Percentiles rank a stretch among this genome's conserved stretches.
phyloP scores from a whole-genome alignment of 1,284 basidiomycete species.

The Microbotryomycetes sp. region DNA sequence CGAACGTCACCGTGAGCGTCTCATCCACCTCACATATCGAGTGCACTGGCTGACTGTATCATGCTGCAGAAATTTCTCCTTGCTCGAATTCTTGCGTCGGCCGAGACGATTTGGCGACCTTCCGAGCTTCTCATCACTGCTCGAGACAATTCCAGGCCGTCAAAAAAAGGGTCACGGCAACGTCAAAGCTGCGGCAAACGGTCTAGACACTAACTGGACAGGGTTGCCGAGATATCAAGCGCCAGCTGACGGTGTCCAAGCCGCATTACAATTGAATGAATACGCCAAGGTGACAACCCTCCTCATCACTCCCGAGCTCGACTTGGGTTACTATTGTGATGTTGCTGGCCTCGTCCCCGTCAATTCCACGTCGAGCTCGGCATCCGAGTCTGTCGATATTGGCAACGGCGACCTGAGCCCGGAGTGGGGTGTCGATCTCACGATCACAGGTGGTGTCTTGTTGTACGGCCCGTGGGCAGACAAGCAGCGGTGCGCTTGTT shows the following conservation, averaged over 20 bases:
- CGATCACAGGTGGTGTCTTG: conserved; percentile 62
- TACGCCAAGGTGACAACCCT: conserved; percentile 81
- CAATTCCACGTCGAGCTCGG: conserved; percentile 26
- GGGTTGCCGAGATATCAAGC: conserved; percentile 47
- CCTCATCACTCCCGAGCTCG: conserved; percentile 65
- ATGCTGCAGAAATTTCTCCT: background rate
- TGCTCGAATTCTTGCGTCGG: conserved; percentile 49
- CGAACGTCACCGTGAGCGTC: conserved; percentile 34
- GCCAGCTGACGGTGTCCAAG: conserved; percentile 32
- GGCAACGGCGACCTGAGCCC: conserved; percentile 82
- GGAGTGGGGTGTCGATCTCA: conserved; percentile 84
- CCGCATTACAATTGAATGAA: conserved; percentile 48
- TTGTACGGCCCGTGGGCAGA: conserved; percentile 93
- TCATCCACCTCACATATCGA: too few relatives aligned
- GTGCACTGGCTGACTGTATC: too few relatives aligned
- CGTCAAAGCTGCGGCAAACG: background rate
- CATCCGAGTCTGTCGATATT: conserved; percentile 52
- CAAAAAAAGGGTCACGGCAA: background rate
- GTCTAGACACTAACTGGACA: conserved; percentile 39
- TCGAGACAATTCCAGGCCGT: conserved; percentile 6
- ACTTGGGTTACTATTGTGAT: conserved; percentile 77
- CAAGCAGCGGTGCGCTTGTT: conserved; percentile 60
- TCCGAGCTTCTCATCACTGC: conserved; percentile 22
- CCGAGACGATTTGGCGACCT: conserved; percentile 52
- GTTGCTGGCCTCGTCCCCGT: conserved; percentile 43